Conservation (phyloP, 2,329 filamentous ascomycete species). For the Aspergillus oerlinghausenensis region DNA sequence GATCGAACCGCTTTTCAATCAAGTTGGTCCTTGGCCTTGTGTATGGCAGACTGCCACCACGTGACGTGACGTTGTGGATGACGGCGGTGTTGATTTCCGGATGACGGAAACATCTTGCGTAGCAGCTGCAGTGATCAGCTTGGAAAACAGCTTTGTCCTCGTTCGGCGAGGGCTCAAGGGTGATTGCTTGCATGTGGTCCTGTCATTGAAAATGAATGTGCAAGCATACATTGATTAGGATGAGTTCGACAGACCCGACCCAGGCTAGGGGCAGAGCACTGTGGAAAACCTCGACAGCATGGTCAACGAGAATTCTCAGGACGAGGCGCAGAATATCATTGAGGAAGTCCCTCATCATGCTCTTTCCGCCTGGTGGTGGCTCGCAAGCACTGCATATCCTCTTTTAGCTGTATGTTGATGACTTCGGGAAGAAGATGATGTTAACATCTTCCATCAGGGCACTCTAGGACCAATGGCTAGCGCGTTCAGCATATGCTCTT, state of each 20-base stretch:
- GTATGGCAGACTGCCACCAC: neutral
- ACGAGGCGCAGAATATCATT: neutral
- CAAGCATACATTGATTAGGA: neutral
- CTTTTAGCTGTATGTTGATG: constrained; percentile 46
- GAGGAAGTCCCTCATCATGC: constrained; percentile 12
- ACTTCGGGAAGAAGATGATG: neutral
- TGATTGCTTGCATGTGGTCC: neutral
- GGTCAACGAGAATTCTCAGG: neutral
- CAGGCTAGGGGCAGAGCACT: neutral
- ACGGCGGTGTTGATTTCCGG: neutral
- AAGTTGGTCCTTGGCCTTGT: neutral
- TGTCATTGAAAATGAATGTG: neutral
- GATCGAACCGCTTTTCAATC: neutral
- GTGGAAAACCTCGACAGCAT: neutral
- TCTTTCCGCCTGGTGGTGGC: constrained; percentile 51
- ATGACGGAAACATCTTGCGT: neutral
- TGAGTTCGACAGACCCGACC: neutral
- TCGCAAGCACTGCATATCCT: constrained; percentile 56
- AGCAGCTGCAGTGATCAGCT: neutral
- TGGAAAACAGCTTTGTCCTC: no score
- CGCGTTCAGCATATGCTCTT: constrained; percentile 52
- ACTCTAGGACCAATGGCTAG: constrained; percentile 54
- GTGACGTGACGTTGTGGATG: neutral
- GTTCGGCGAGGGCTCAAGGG: neutral
- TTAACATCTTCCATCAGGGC: constrained; percentile 19